Conservation (phyloP, 2,329 filamentous ascomycete genomes). For the Ceratocystis diversiconidia region DNA sequence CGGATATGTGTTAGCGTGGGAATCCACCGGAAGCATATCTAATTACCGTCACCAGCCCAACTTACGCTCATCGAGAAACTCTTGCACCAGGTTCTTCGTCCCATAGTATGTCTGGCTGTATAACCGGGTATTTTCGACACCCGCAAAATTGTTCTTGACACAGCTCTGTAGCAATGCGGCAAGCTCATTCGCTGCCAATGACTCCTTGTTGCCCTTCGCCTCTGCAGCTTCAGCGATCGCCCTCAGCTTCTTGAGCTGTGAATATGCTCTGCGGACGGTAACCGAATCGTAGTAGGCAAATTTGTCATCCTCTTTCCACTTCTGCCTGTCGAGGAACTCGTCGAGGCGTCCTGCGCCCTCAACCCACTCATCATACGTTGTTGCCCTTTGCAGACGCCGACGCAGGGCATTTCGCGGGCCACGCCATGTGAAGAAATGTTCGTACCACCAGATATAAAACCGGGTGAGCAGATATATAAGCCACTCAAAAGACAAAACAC, state of each 20-base stretch:
- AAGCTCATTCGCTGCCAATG: slow-evolving; percentile 43
- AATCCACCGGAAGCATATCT: not conserved
- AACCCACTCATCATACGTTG: slow-evolving; percentile 73
- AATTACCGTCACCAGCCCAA: slow-evolving; percentile 5
- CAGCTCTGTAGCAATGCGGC: slow-evolving; percentile 70
- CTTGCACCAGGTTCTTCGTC: slow-evolving; percentile 87
- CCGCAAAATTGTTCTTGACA: slow-evolving; percentile 95
- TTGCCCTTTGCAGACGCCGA: slow-evolving; percentile 54
- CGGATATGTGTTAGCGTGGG: slow-evolving; percentile 3
- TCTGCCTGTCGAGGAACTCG: slow-evolving; percentile 61
- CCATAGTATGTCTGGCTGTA: slow-evolving; percentile 97
- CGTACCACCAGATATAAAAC: slow-evolving; percentile 82
- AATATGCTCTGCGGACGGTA: slow-evolving; percentile 63
- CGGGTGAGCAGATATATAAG: slow-evolving; percentile 66
- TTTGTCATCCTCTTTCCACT: slow-evolving; percentile 64
- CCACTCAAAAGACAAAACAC: slow-evolving; percentile 19
- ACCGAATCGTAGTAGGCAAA: slow-evolving; percentile 79
- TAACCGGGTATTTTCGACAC: slow-evolving; percentile 82
- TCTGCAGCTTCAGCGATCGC: slow-evolving; percentile 41
- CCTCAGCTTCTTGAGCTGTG: slow-evolving; percentile 56
- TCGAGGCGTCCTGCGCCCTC: slow-evolving; percentile 67
- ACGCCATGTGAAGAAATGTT: slow-evolving; percentile 81
- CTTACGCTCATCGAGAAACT: slow-evolving; percentile 70
- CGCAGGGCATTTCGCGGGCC: slow-evolving; percentile 61
- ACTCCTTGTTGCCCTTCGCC: slow-evolving; percentile 24